Evolutionary conservation across 2,329 filamentous ascomycete genomes (phyloP).

Genomic region (Aspergillus neoniger): DNA sequence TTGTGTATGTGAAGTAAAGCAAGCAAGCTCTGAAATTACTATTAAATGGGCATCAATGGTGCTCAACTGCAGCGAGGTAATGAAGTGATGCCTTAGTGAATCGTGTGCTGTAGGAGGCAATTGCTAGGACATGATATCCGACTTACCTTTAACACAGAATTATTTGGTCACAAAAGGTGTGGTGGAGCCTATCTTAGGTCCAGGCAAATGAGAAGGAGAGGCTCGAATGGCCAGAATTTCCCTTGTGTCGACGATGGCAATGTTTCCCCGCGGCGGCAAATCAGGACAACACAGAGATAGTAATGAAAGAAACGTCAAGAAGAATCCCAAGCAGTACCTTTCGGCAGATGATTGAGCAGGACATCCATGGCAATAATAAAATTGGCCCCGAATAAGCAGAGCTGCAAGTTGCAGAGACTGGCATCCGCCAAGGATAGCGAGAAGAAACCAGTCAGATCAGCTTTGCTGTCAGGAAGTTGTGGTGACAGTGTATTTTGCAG

Average conservation of each 20-base stretch:
- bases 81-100: neutral
- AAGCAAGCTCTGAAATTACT: neutral
- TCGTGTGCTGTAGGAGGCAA: neutral
- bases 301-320: no score
- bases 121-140: conserved; percentile 4
- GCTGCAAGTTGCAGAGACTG: conserved; percentile 15
- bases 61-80: neutral
- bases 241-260: conserved; percentile 6
- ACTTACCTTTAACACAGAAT: neutral
- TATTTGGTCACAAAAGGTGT: neutral
- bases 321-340: neutral
- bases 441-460: conserved; percentile 5
- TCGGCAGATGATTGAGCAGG: conserved; percentile 1
- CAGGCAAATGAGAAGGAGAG: conserved; percentile 10
- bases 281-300: neutral
- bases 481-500: neutral
- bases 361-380: conserved; percentile 6
- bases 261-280: conserved; percentile 12
- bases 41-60: neutral
- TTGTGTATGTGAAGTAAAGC: conserved; percentile 12
- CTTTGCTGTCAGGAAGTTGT: neutral
- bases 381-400: neutral
- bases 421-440: conserved; percentile 6
- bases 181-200: neutral
- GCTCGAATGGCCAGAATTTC: neutral